Evolutionary conservation across 164 flowering plant species (phyloP), one percentile per base, ranked within the genome.

Genomic region (Aristolochia californica): DNA sequence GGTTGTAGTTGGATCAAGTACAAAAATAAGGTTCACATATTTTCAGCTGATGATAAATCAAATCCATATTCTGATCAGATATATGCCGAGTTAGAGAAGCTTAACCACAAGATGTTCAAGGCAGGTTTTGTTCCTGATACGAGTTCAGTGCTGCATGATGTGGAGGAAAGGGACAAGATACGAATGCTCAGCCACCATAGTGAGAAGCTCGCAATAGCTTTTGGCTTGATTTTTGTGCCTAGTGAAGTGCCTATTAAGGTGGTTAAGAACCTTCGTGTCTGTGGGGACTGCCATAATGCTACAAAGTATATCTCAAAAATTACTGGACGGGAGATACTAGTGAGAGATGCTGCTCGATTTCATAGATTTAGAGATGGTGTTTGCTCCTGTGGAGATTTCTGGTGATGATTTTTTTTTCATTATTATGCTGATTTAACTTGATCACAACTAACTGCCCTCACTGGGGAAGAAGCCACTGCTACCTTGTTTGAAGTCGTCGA

Each of bases 1-100:
- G 97, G 97, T 59, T 80, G 54, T 67, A 89, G 97, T 75, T 89
- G 97, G 95, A 89, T 89, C 66, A 87, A 84, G 66, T 81, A 78
- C 63, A 87, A 82, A 71, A 74, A 74, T 68, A 75, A 62, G 72
- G 83, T 84, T 23, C 77, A 87, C 62, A 56, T 80, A 50, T 89
- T 89, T 71, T 78, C 88, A 34, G 89, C 95, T 48, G 97, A 80
- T 70, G 97, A 87, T 62, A 69, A 61, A 69, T 77, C 95, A 45
- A 76, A 75, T 61, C 80, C 79, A 47, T 79, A 62, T 77, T 70
- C 75, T 22, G 81, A 70, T 67, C 77, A 76, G 76, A 80, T 86
- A 72, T 79, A 78, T 70, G 73, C 66, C 43, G 73, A 87, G 65
- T 65, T 70, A 18, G 70, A 66, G 58, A 59, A 56, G 34, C 34